Conservation (phyloP, 257 asterid species). For the Solanum virginianum region DNA sequence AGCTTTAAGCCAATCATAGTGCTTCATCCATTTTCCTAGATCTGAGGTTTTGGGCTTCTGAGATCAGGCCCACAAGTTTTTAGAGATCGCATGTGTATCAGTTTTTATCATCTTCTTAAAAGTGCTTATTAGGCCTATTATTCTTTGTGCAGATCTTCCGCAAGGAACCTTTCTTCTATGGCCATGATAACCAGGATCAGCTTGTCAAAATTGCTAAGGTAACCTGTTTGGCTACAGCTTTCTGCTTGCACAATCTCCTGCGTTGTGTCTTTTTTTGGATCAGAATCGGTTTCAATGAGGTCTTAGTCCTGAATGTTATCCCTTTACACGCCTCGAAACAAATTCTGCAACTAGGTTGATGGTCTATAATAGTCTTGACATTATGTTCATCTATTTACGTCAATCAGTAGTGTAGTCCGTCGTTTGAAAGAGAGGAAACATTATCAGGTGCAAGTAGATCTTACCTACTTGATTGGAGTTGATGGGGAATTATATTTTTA, state of each 20-base stretch:
- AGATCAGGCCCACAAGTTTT: background rate
- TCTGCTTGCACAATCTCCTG: background rate
- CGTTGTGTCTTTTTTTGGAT: background rate
- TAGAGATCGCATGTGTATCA: background rate
- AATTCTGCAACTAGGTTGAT: background rate
- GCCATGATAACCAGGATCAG: conserved; percentile 8
- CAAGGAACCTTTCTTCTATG: conserved; percentile 13
- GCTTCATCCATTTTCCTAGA: background rate
- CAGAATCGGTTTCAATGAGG: background rate
- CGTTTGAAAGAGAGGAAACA: background rate
- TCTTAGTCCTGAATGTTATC: background rate
- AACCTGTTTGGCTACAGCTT: background rate
- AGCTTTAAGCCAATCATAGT: background rate
- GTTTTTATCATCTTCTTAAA: background rate
- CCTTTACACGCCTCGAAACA: background rate
- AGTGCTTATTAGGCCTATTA: background rate
- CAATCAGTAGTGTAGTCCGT: background rate
- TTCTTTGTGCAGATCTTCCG: conserved; percentile 2
- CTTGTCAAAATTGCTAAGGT: conserved; percentile 11
- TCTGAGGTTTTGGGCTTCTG: background rate
- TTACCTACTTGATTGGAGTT: background rate
- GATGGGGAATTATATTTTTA: background rate
- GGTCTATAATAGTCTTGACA: background rate
- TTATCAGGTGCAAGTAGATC: background rate
- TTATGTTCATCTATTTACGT: background rate